Percentiles rank a stretch among this genome's conserved stretches.
Conservation (phyloP, 129 eudicot species). For the Calendula officinalis region DNA sequence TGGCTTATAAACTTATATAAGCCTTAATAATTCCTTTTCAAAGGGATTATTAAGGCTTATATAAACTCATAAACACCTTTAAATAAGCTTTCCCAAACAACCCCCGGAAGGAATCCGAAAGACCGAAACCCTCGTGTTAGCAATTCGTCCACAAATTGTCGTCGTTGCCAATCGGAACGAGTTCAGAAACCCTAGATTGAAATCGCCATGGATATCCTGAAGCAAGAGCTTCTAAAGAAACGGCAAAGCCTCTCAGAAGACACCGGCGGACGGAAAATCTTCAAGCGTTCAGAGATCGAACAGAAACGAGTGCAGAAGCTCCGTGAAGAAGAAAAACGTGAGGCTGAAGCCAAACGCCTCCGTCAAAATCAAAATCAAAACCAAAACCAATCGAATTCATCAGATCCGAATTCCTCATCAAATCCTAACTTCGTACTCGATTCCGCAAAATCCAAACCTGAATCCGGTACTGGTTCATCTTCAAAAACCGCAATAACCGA, state of each 20-base stretch:
- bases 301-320: slow-evolving; percentile 71
- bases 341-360: slow-evolving; percentile 63
- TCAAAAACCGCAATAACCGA: slow-evolving; percentile 38
- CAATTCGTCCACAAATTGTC: background rate
- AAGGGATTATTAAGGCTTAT: no score
- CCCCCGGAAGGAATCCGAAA: no score
- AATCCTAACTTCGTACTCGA: slow-evolving; percentile 45
- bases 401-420: slow-evolving; percentile 15
- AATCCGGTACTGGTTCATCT: slow-evolving; percentile 45
- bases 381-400: background rate
- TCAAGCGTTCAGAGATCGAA: slow-evolving; percentile 95
- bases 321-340: slow-evolving; percentile 77
- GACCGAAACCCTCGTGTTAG: background rate
- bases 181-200: slow-evolving; percentile 24
- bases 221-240: slow-evolving; percentile 66
- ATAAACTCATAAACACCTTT: no score
- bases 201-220: slow-evolving; percentile 68
- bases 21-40: no score
- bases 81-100: no score
- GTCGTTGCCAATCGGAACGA: background rate
- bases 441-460: slow-evolving; percentile 43
- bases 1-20: no score
- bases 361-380: slow-evolving; percentile 43
- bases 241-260: slow-evolving; percentile 52
- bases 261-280: slow-evolving; percentile 58